Base-by-base conservation (phyloP, 768 basidiomycete species). In the Amanita subjunquillea region DNA sequence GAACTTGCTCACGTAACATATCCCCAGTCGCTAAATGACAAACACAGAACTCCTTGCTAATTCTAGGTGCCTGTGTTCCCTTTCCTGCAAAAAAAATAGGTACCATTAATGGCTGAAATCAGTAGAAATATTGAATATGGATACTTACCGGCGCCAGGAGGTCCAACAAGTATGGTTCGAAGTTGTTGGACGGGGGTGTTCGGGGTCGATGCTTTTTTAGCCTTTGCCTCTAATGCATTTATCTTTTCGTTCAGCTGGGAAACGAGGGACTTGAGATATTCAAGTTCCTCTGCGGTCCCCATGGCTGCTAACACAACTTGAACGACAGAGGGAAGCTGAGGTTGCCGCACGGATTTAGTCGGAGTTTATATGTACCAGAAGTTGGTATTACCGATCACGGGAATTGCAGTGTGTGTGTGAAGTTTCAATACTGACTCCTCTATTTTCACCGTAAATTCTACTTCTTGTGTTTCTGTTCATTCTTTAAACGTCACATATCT, bases 21-120 rank as follows among this genome's bases (percentile, higher is more conserved):
- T 99, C 96, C 17, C 96, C 96, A 29, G 96, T 99, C 23, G 96
- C 95, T 60, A 99, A 75, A 73, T 99, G 96, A 75, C 96, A 99
- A 42, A 99, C 82, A 65, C 92, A 94, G 75, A 88, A 99, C 63
- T 89, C 79, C 57, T 91, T 84, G 49, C 85, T 83, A 72, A 99
- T 93, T 65, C 76, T 80, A 4, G 96, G 95, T 0, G 93, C 96
- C 69, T 99, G 96, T 2, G 96, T 99, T 25, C 96, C 96, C 77
- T 99, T 99, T 59, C 95, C 95, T 96, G 63, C 27, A 53, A 30
- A 17, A 27, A 17, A 12, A 12, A 29, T 10, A 52, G 36, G 37
- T 25, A 20, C 36, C n/a, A 36, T 40, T 23, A 52, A 53, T 13
- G 34, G 34, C 34, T 34, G 13, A 27, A 32, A 39, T 25, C 23